phyloP scores from a whole-genome alignment of 2,329 filamentous ascomycete genomes.

The Alternaria sp. region DNA sequence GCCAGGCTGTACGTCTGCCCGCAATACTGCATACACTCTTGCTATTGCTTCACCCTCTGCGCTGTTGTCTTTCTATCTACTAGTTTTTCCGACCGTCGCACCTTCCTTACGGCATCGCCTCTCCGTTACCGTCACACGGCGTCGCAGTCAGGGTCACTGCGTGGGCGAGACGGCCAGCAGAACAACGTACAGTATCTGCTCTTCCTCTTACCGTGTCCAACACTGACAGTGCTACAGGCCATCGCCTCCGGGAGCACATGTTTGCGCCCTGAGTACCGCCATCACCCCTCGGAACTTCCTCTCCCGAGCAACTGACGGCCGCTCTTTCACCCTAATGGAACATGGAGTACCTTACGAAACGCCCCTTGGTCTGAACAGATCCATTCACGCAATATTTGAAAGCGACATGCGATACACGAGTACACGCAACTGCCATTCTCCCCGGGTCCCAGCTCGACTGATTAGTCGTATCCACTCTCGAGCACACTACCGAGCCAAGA shows the following conservation, averaged over 20 bases:
- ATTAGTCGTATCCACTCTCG: slow-evolving; percentile 1
- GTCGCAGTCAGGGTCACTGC: slow-evolving; percentile 11
- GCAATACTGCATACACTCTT: not conserved
- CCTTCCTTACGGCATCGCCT: slow-evolving; percentile 11
- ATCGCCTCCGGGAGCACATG: not conserved
- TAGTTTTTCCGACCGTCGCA: slow-evolving; percentile 10
- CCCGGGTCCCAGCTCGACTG: not conserved
- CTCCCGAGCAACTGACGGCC: slow-evolving; percentile 1
- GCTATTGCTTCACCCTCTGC: not conserved
- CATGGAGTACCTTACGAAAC: not conserved
- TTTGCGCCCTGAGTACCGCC: slow-evolving; percentile 7
- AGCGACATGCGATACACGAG: not conserved
- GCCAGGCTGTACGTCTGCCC: not conserved
- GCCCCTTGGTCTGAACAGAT: not conserved
- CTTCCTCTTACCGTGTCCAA: not conserved
- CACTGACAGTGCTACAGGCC: slow-evolving; percentile 15
- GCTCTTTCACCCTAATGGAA: slow-evolving; percentile 9
- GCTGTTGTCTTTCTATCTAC: not conserved
- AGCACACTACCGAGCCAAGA: slow-evolving; percentile 12
- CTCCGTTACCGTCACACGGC: slow-evolving; percentile 18
- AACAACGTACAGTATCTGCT: slow-evolving; percentile 13
- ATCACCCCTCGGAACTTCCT: slow-evolving; percentile 2
- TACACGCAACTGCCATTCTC: not conserved
- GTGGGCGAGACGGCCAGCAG: slow-evolving; percentile 3
- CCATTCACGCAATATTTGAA: not conserved